Evolutionary conservation across 352 stramenopile species (phyloP), one percentile per base, ranked within the genome.

Genomic region (Phytophthora fragariaefolia): DNA sequence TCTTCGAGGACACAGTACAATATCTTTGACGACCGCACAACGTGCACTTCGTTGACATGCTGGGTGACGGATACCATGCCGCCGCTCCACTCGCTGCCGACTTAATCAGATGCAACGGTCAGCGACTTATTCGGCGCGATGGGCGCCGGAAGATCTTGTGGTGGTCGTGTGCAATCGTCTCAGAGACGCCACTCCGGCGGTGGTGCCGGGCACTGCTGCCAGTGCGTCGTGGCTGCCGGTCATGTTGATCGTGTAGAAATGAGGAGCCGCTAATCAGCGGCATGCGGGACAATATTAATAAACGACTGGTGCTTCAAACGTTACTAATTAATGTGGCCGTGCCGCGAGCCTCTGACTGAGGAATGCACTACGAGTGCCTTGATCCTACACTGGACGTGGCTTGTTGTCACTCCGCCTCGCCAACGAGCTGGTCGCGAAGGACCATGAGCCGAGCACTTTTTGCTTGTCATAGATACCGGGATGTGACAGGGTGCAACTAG

Each of bases 1-100:
- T 18, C 47, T 46, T 51, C 20, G 34, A 53, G 58, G 45, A 36
- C 8, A n/a, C n/a, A n/a, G n/a, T n/a, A n/a, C n/a, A n/a, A 50
- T 57, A 63, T 63, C 51, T 45, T 51, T 45, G 45, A 64, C 65
- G 45, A 73, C 65, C 38, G 51, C 38, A 69, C 65, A 64, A 69
- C 50, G 40, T 26, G 18, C 28, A 17, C 17, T 32, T 71, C 15
- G 23, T 43, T 42, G 20, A 24, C 22, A 18, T 40, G 36, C 20
- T 26, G 24, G 28, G 13, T 43, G 0, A 18, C 7, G 40, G 20
- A 50, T 50, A 50, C 22, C n/a, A 24, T 48, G 8, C 40, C 42
- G 42, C n/a, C 36, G 32, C 34, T 47, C 38, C 54, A 24, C 36
- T 59, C 26, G 20, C 6, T 23, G 17, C 47, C 48, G 47, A 65